phyloP scores from a whole-genome alignment of 305 asterid species.

The Caryopteris hybrid region DNA sequence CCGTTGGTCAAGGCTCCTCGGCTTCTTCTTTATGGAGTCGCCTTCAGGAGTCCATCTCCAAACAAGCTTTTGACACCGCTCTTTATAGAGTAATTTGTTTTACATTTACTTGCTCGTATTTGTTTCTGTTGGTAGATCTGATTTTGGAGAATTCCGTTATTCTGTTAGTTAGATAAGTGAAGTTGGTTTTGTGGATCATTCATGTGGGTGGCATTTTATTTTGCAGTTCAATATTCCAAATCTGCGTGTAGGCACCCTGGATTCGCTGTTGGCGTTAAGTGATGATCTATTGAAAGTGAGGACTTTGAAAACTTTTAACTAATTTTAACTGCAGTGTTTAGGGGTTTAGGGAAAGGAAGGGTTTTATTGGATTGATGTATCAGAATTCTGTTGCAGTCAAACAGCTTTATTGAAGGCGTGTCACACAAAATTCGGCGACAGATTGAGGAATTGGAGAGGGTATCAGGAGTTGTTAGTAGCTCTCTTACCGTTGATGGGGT shows the following conservation, averaged over 20 bases:
- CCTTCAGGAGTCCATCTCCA: conserved; percentile 88
- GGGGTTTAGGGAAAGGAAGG: not conserved
- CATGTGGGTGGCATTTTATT: conserved; percentile 12
- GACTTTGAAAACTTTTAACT: conserved; percentile 9
- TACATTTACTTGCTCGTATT: not conserved
- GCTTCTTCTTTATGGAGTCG: conserved; percentile 71
- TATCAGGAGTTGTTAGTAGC: conserved; percentile 71
- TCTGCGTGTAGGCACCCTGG: conserved; percentile 97
- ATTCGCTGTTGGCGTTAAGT: conserved; percentile 76
- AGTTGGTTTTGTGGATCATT: not conserved
- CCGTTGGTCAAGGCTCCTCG: conserved; percentile 57
- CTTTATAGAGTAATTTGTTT: conserved; percentile 62
- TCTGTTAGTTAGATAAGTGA: not conserved
- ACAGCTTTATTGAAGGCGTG: conserved; percentile 90
- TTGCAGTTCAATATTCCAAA: conserved; percentile 90
- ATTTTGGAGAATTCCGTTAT: not conserved
- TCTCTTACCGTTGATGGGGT: conserved; percentile 98
- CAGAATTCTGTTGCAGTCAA: conserved; percentile 74
- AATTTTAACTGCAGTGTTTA: conserved; percentile 3
- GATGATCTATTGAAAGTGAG: conserved; percentile 81
- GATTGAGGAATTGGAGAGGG: conserved; percentile 95
- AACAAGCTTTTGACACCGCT: conserved; percentile 80
- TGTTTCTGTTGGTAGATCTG: conserved; percentile 22
- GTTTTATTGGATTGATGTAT: not conserved
- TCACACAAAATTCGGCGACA: conserved; percentile 88